Evolutionary conservation across 202 grass and related monocot genomes (phyloP), one percentile per base, ranked within the genome.

Genomic region (Saccharum hybrid): DNA sequence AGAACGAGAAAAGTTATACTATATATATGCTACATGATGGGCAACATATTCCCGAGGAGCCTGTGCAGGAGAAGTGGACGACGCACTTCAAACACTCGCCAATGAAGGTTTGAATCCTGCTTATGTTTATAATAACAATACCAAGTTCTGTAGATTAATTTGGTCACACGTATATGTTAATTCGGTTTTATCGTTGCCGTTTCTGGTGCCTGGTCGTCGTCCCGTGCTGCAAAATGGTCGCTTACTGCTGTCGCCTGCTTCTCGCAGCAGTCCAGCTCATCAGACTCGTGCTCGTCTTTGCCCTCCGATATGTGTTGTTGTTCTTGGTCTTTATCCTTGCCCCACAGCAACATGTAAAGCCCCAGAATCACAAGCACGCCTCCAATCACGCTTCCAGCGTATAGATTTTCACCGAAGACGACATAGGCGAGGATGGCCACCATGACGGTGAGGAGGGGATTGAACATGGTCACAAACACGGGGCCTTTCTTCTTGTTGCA

Each of bases 391-490:
- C 51, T 94, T 66, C 94, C 94, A 9, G 82, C 40, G 49, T 90
- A 87, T 40, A 97, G 85, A 71, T 76, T 84, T 66, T 97, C 91
- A 43, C 90, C 94, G 16, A 94, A 94, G 40, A 92, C 73, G 76
- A 87, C 90, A 28, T 89, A 97, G 1, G 91, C 86, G 5, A 94
- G 43, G 60, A 86, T 9, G 46, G 87, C 82, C 49, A 94, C 91
- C 94, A 97, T 93, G 74, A 97, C 62, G 4, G 91, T 92, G 3
- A 68, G 69, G 21, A 97, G 56, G 37, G 94, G 94, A 31, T 88
- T 97, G 82, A 97, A 97, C 91, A 97, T 97, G 75, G 89, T 97
- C 18, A 94, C 94, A 56, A 97, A 97, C 34, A 97, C 94, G 6
- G 91, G 94, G 34, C 91, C 91, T 70, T 88, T 97, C 68, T 88